Percentiles rank a stretch among this genome's conserved stretches.
These are phyloP conservation scores for Cladophialophora yegresii DNA, from an alignment of 2,329 filamentous ascomycete species.

Conservation along the genomic window DNA sequence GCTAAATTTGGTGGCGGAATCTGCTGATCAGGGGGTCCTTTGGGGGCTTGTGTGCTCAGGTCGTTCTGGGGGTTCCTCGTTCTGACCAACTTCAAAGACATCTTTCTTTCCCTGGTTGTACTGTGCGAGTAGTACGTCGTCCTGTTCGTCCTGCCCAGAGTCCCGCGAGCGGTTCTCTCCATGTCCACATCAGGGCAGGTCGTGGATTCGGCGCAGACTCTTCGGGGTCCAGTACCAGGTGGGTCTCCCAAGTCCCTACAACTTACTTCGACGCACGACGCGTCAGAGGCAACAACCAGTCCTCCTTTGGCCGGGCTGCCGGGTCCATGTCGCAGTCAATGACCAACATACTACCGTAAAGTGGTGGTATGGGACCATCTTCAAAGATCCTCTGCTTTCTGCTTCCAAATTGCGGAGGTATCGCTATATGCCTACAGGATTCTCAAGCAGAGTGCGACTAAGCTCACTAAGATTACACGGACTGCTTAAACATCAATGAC, in stretches of 20 bases:
- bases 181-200: neutral
- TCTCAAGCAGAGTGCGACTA: neutral
- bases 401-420: slow-evolving; percentile 4
- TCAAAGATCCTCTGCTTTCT: neutral
- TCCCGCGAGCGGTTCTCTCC: neutral
- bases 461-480: slow-evolving; percentile 18
- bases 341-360: neutral
- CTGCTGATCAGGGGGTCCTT: slow-evolving; percentile 2
- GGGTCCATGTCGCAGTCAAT: neutral
- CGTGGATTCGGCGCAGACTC: neutral
- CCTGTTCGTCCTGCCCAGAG: no score
- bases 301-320: neutral
- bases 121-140: neutral
- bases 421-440: neutral
- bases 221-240: neutral
- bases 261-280: neutral
- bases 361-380: neutral
- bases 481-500: neutral
- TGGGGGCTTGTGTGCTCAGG: neutral
- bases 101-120: slow-evolving; percentile 5
- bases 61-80: neutral
- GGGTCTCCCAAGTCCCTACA: neutral
- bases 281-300: slow-evolving; percentile 3
- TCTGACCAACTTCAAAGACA: slow-evolving; percentile 5
- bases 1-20: neutral